Base-by-base conservation (phyloP, 768 basidiomycete genomes). In the Austroboletus festivus region DNA sequence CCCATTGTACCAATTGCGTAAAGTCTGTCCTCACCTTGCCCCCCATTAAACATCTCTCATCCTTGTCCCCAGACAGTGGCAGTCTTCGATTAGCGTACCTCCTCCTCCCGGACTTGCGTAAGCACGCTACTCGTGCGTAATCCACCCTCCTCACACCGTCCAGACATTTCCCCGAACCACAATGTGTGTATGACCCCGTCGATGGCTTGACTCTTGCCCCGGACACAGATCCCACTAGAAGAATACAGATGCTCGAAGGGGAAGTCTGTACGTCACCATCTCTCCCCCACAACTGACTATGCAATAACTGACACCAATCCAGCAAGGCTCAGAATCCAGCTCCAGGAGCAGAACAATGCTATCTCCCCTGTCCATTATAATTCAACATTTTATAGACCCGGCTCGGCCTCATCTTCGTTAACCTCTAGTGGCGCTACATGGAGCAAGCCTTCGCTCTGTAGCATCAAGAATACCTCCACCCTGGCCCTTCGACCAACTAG, bases 71-170 rank as follows among this genome's bases (percentile, higher is more conserved):
- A 89, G 87, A 68, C 83, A 89, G 65, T 89, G 89, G 87, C 81
- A 89, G 54, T 80, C 86, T 15, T 69, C 85, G 50, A 81, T 90
- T 52, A 86, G 87, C 57, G 89, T 92, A 26, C 89, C 89, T 8
- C 85, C 90, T 8, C 89, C 89, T 41, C 79, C 85, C 22, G 89
- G 90, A 58, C 92, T 89, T 70, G 83, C 83, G 89, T 90, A 60
- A 66, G 86, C 44, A 5, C 5, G 20, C 37, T 44, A 23, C 13
- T 44, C 22, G 38, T 39, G n/a, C 47, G 18, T 46, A 18, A 23
- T 22, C 19, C 44, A 20, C 21, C 23, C 10, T 41, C 15, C 48
- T 58, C 41, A 54, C 42, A 41, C 39, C 42, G 54, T 34, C 26
- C 57, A 90, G 88, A 20, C 89, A 93, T 67, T 90, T 90, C n/a